These are phyloP conservation scores for Straminergon stramineum DNA, from an alignment of 225 moss, liverwort and hornwort genomes.

Conservation along the genomic window DNA sequence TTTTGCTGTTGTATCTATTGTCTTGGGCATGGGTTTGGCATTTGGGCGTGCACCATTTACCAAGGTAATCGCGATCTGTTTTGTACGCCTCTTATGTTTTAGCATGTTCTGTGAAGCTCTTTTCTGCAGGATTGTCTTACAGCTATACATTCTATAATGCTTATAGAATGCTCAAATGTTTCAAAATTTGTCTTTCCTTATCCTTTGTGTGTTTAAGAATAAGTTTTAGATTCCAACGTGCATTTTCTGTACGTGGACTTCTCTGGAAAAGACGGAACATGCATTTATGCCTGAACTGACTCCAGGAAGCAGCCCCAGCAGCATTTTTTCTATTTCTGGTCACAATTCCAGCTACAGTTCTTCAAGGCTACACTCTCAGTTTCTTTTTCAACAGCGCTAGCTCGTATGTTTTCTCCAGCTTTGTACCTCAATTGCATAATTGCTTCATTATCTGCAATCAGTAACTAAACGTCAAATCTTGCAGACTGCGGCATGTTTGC, in stretches of 20 bases:
- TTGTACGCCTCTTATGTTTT: background rate
- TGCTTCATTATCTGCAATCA: background rate
- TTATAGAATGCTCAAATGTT: background rate
- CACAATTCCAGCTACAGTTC: slow-evolving; percentile 64
- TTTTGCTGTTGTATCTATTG: slow-evolving; percentile 39
- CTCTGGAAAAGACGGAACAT: background rate
- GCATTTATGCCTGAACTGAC: background rate
- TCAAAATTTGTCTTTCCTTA: background rate
- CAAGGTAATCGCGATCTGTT: slow-evolving; percentile 33
- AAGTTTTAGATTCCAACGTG: background rate
- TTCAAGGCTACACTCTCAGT: slow-evolving; percentile 58
- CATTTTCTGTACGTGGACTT: background rate
- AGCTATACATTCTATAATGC: background rate
- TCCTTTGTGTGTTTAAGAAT: background rate
- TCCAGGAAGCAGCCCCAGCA: slow-evolving; percentile 70
- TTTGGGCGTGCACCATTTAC: slow-evolving; percentile 78
- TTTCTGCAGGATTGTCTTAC: background rate
- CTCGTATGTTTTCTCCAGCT: slow-evolving; percentile 30
- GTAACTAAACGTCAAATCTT: background rate
- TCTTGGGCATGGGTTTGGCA: slow-evolving; percentile 51
- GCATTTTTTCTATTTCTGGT: slow-evolving; percentile 53
- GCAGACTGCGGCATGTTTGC: background rate
- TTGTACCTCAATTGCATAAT: background rate
- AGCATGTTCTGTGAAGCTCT: background rate
- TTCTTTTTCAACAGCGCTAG: slow-evolving; percentile 54